Evolutionary conservation across 108 stramenopile species (phyloP).

Genomic region (Cyclotella choctawhatcheeana): DNA sequence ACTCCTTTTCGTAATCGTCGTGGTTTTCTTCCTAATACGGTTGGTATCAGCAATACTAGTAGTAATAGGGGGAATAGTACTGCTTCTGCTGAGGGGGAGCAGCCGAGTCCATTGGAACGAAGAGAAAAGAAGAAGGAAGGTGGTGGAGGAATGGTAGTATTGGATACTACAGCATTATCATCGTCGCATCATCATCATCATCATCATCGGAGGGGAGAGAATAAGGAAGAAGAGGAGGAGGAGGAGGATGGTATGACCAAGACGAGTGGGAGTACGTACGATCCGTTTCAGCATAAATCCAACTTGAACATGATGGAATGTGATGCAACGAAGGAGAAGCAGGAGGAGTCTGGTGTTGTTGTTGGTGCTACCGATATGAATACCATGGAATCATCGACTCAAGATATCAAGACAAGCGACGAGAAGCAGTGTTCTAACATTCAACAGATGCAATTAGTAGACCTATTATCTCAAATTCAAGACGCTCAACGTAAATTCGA

Average conservation of each 20-base stretch:
- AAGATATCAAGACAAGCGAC: neutral
- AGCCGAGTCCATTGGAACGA: neutral
- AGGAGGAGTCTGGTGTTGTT: too few relatives aligned
- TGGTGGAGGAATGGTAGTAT: neutral
- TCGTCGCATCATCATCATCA: too few relatives aligned
- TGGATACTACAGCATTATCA: neutral
- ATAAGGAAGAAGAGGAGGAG: neutral
- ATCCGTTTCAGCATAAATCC: neutral
- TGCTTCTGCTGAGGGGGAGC: neutral
- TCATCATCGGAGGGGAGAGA: too few relatives aligned
- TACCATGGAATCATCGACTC: too few relatives aligned
- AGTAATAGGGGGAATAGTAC: neutral
- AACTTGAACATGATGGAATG: neutral
- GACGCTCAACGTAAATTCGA: neutral
- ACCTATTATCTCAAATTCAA: conserved; percentile 6
- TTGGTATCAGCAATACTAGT: neutral
- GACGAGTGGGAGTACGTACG: neutral
- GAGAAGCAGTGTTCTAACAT: neutral
- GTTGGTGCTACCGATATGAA: neutral
- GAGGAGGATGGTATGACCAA: neutral
- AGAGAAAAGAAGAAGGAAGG: neutral
- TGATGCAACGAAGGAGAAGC: neutral
- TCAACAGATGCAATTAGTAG: neutral
- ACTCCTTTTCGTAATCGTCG: neutral
- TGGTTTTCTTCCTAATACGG: neutral